phyloP scores from a whole-genome alignment of 2,329 filamentous ascomycete species.

The Aspergillus sp. region DNA sequence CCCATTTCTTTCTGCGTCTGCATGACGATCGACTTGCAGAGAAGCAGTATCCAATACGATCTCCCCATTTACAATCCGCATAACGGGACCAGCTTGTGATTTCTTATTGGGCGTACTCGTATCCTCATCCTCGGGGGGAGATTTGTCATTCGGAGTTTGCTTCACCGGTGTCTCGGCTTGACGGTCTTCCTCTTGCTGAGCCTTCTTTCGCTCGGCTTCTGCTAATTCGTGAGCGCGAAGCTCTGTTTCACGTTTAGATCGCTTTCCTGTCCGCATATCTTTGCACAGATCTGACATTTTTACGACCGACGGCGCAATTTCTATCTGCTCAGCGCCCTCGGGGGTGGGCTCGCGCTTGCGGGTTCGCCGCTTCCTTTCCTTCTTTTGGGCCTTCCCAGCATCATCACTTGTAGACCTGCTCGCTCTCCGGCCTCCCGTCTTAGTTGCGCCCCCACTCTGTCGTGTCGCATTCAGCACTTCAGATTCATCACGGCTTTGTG shows the following conservation, averaged over 20 bases:
- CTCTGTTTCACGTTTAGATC: slow-evolving; percentile 57
- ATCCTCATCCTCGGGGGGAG: slow-evolving; percentile 21
- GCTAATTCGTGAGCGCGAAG: slow-evolving; percentile 58
- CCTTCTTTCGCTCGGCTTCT: slow-evolving; percentile 48
- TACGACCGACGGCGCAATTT: slow-evolving; percentile 55
- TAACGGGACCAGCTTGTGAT: slow-evolving; percentile 43
- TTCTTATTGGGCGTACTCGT: slow-evolving; percentile 21
- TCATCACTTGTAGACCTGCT: slow-evolving; percentile 26
- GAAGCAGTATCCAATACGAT: slow-evolving; percentile 56
- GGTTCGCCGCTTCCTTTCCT: slow-evolving; percentile 23
- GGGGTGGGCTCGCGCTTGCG: slow-evolving; percentile 45
- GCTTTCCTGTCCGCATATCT: slow-evolving; percentile 54
- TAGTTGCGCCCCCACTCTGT: slow-evolving; percentile 19
- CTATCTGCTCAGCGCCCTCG: slow-evolving; percentile 47
- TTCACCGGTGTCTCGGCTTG: slow-evolving; percentile 24
- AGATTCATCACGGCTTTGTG: slow-evolving; percentile 19
- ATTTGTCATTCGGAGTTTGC: slow-evolving; percentile 26
- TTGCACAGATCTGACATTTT: slow-evolving; percentile 60
- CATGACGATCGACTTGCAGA: slow-evolving; percentile 56
- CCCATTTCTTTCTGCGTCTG: slow-evolving; percentile 49
- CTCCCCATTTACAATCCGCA: slow-evolving; percentile 58
- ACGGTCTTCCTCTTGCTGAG: slow-evolving; percentile 33
- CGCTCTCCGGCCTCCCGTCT: slow-evolving; percentile 26
- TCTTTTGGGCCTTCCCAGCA: slow-evolving; percentile 23
- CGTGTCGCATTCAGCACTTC: slow-evolving; percentile 23